Percentiles rank a stretch among this genome's conserved stretches.
Evolutionary conservation across 768 basidiomycete species (phyloP).

Genomic region (Tricholoma sp.): DNA sequence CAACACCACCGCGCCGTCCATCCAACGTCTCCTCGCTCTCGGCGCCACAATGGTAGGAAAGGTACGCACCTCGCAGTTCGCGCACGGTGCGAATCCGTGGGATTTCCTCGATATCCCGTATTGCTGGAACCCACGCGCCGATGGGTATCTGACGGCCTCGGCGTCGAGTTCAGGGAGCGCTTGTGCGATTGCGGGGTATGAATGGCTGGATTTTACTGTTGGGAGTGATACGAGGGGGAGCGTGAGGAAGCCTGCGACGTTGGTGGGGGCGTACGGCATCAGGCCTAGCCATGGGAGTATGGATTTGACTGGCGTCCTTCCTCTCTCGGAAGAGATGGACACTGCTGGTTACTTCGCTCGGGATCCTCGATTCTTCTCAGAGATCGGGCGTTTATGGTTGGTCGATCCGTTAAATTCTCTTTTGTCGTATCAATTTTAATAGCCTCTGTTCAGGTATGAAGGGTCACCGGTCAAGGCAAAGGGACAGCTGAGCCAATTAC

Average conservation of each 20-base stretch:
- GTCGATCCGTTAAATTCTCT: neutral
- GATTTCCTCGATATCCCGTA: constrained; percentile 31
- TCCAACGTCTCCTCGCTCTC: constrained; percentile 40
- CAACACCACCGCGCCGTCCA: constrained; percentile 31
- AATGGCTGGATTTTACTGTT: constrained; percentile 33
- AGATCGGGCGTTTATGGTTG: constrained; percentile 23
- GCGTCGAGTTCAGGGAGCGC: constrained; percentile 36
- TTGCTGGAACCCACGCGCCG: constrained; percentile 33
- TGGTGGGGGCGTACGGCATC: constrained; percentile 33
- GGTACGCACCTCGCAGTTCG: constrained; percentile 48
- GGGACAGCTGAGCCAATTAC: constrained; percentile 20
- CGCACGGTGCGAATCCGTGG: constrained; percentile 40
- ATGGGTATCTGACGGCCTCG: constrained; percentile 31
- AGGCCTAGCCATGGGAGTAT: constrained; percentile 28
- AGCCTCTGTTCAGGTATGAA: constrained; percentile 22
- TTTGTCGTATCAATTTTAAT: neutral
- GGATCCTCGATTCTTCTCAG: constrained; percentile 25
- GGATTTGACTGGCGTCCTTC: constrained; percentile 28
- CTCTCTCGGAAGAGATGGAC: constrained; percentile 35
- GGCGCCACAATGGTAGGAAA: constrained; percentile 52
- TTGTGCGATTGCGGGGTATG: constrained; percentile 32
- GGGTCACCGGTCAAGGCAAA: constrained; percentile 22
- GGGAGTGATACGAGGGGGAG: constrained; percentile 36
- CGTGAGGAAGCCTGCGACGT: constrained; percentile 34
- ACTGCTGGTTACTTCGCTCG: constrained; percentile 32